Conservation (phyloP, 2,329 filamentous ascomycete genomes). For the Hymenoscyphus infarciens region DNA sequence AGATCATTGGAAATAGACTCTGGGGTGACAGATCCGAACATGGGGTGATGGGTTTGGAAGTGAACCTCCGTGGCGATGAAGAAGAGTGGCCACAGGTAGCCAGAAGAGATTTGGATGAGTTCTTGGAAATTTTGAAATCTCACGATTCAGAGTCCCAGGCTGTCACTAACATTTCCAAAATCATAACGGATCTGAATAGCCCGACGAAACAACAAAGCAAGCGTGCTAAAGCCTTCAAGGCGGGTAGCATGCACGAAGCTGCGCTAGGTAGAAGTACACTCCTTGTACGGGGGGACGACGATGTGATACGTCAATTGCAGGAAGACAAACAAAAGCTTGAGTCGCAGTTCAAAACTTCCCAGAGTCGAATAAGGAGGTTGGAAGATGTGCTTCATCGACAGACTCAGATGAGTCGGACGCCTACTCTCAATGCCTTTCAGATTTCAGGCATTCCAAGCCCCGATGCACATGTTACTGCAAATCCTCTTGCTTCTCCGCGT, state of each 20-base stretch:
- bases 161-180: constrained; percentile 68
- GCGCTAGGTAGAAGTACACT: constrained; percentile 82
- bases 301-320: constrained; percentile 71
- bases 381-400: constrained; percentile 92
- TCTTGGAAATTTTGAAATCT: constrained; percentile 62
- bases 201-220: constrained; percentile 85
- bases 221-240: constrained; percentile 90
- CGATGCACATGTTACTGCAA: constrained; percentile 47
- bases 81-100: constrained; percentile 75
- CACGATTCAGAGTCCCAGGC: constrained; percentile 64
- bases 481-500: constrained; percentile 30
- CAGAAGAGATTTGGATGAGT: constrained; percentile 72
- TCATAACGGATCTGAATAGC: constrained; percentile 73
- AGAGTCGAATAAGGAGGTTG: constrained; percentile 84
- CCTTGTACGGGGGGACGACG: constrained; percentile 81
- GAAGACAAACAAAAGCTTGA: constrained; percentile 77
- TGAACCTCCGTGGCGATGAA: constrained; percentile 78
- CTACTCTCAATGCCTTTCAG: constrained; percentile 54
- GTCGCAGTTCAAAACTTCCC: constrained; percentile 73
- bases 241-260: constrained; percentile 91
- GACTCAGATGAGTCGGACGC: constrained; percentile 53
- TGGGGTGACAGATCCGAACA: constrained; percentile 63
- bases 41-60: constrained; percentile 72
- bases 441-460: constrained; percentile 42
- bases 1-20: constrained; percentile 70